Evolutionary conservation across 305 asterid genomes (phyloP).

Genomic region (Solanum hybrid): DNA sequence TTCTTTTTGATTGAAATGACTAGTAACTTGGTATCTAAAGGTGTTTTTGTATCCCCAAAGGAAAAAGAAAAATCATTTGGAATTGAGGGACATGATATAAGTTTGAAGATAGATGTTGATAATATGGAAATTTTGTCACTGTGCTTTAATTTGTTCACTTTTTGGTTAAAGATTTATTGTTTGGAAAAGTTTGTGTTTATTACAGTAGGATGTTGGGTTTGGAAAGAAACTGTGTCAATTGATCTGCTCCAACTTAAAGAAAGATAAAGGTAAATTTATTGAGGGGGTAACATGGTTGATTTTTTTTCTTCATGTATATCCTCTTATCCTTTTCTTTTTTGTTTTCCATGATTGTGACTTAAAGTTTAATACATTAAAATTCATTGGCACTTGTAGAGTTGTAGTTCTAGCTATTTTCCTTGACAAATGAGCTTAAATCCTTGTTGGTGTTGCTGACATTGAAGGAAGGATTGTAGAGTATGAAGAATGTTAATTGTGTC

Average conservation of each 20-base stretch:
- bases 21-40: background rate
- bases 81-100: background rate
- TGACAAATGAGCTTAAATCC: constrained; percentile 6
- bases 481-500: constrained; percentile 43
- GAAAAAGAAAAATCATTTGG: background rate
- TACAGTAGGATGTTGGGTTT: background rate
- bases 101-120: background rate
- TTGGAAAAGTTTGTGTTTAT: background rate
- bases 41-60: background rate
- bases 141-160: background rate
- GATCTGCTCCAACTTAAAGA: background rate
- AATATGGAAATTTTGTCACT: background rate
- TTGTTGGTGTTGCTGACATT: constrained; percentile 16
- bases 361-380: background rate
- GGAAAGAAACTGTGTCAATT: background rate
- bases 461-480: constrained; percentile 20
- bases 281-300: background rate
- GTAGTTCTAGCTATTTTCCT: background rate
- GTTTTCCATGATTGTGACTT: background rate
- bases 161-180: background rate
- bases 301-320: background rate
- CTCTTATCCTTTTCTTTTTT: background rate
- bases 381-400: background rate
- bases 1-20: background rate
- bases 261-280: background rate